Evolutionary conservation across 495 filamentous ascomycete species (phyloP), one percentile per base, ranked within the genome.

Genomic region (Aspergillus coremiiformis): DNA sequence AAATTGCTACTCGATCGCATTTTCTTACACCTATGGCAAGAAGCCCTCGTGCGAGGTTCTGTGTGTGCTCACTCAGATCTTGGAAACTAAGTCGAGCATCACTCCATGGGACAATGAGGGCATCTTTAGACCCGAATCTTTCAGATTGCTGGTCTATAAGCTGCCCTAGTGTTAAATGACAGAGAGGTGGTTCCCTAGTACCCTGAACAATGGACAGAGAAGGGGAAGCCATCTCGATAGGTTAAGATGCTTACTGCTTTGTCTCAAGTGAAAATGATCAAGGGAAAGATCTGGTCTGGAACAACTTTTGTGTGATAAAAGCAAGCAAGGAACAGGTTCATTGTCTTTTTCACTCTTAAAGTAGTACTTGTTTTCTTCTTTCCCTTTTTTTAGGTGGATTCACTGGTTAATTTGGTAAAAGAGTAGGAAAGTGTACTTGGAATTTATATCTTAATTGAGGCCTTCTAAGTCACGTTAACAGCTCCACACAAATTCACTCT

Each of bases 1-100:
- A 77, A 47, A 83, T 27, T 7, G 20, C 51, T 17, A 53, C 17
- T 21, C 39, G 35, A 27, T 53, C 51, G 3, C 51, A 42, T 11
- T 15, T 22, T 8, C 7, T 20, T 14, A 53, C 15, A 2, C 51
- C 51, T 9, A 37, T 17, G 12, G 42, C 43, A 14, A 53, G 12
- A 27, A 53, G 37, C 3, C 37, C 37, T 17, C 12, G 20, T 0
- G 37, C 37, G 37, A 41, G 37, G 14, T 20, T 14, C 37, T 41
- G 37, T 21, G 37, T 21, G 1, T 21, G 15, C 9, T 41, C 15
- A 6, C 37, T 41, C 17, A 41, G 17, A 2, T 20, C 37, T 20
- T 17, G 19, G n/a, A 21, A 41, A 21, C 17, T 41, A 20, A 41
- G 37, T 2, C 37, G 15, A 20, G 37, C 37, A 21, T 17, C 37